These are phyloP conservation scores for Cyclocybe cylindracea DNA, from an alignment of 768 basidiomycete species.

Conservation along the genomic window DNA sequence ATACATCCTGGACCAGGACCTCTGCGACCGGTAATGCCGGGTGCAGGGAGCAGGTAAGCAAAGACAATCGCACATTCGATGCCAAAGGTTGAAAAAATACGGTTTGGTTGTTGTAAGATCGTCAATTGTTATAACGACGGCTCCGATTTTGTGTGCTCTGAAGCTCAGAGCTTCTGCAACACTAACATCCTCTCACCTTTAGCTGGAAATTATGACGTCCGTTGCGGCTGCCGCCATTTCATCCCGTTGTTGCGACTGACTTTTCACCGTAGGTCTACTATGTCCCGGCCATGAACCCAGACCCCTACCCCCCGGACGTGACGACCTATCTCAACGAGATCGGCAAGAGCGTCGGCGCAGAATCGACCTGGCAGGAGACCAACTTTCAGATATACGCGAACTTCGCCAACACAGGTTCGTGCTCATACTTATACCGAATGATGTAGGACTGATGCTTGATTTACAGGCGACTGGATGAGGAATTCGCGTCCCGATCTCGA, in stretches of 20 bases:
- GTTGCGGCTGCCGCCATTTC: not conserved
- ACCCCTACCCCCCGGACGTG: constrained; percentile 50
- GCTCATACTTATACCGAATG: not conserved
- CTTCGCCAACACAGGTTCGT: constrained; percentile 45
- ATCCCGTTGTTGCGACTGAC: no score
- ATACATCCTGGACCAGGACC: no score
- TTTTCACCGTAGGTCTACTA: constrained; percentile 37
- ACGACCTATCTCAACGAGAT: constrained; percentile 28
- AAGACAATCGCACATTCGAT: not conserved
- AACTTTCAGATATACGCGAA: constrained; percentile 43
- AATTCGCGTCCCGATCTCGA: constrained; percentile 49
- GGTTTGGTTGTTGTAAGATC: no score
- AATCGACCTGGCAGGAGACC: constrained; percentile 41
- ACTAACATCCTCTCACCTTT: not conserved
- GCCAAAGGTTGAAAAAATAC: no score
- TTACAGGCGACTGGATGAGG: constrained; percentile 58
- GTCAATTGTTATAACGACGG: no score
- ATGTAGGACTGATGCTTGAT: not conserved
- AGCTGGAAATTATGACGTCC: not conserved
- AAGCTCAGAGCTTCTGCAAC: no score
- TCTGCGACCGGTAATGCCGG: no score
- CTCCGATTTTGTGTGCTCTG: no score
- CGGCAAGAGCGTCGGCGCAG: constrained; percentile 40
- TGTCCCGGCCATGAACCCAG: constrained; percentile 41
- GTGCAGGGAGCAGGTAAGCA: not conserved